Evolutionary conservation across 2,329 filamentous ascomycete genomes (phyloP).

Genomic region (Alternaria sp.): DNA sequence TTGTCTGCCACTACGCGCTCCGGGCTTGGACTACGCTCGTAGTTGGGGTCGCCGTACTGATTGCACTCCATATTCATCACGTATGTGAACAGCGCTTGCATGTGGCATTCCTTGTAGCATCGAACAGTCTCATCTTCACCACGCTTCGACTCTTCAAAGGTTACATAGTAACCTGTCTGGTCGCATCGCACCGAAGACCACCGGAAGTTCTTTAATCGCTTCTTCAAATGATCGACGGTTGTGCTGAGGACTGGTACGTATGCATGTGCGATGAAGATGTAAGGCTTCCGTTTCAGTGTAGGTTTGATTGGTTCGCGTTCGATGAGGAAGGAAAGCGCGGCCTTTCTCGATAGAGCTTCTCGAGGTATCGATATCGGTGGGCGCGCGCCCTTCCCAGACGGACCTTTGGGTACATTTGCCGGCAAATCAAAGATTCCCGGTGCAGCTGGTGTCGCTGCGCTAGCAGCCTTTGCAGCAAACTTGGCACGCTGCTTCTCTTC

Average conservation of each 20-base stretch:
- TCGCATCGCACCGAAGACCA: slow-evolving; percentile 86
- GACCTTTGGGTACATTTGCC: slow-evolving; percentile 86
- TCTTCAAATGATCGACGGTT: slow-evolving; percentile 89
- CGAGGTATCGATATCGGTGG: slow-evolving; percentile 51
- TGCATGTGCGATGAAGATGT: slow-evolving; percentile 86
- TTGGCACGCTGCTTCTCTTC: slow-evolving; percentile 58
- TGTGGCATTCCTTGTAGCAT: slow-evolving; percentile 80
- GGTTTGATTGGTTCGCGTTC: slow-evolving; percentile 72
- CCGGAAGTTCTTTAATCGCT: slow-evolving; percentile 81
- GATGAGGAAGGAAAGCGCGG: slow-evolving; percentile 57
- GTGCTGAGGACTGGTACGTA: slow-evolving; percentile 87
- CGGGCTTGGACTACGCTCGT: slow-evolving; percentile 64
- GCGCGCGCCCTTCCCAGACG: slow-evolving; percentile 64
- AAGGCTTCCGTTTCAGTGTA: slow-evolving; percentile 80
- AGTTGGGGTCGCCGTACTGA: slow-evolving; percentile 70
- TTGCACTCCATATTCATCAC: slow-evolving; percentile 89
- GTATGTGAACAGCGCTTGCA: slow-evolving; percentile 89
- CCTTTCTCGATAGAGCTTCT: slow-evolving; percentile 57
- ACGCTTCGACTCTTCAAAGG: slow-evolving; percentile 80
- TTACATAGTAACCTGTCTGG: slow-evolving; percentile 85
- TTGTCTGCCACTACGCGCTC: slow-evolving; percentile 59
- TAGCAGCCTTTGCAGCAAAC: slow-evolving; percentile 39
- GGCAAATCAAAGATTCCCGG: slow-evolving; percentile 66
- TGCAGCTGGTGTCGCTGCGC: slow-evolving; percentile 32
- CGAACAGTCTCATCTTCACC: slow-evolving; percentile 83